Percentiles rank a stretch among this genome's conserved stretches.
Conservation (phyloP, 129 eudicot genomes). For the Tanacetum coccineum region DNA sequence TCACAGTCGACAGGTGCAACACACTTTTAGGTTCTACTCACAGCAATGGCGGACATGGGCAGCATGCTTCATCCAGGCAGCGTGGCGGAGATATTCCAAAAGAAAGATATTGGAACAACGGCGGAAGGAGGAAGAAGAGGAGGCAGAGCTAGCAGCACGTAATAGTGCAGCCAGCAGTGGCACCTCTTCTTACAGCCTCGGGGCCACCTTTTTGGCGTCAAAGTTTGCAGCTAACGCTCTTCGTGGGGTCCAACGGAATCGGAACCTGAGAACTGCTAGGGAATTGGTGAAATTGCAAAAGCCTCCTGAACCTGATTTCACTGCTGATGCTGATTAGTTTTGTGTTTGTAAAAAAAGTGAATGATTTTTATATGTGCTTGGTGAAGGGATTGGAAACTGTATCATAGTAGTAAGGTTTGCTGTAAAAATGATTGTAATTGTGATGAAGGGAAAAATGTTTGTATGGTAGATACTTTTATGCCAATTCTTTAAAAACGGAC, state of each 20-base stretch:
- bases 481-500: background rate
- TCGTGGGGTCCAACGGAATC: constrained; percentile 18
- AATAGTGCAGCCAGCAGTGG: constrained; percentile 13
- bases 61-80: constrained; percentile 91
- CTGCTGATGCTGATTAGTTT: constrained; percentile 18
- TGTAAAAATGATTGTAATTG: constrained; percentile 13
- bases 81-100: constrained; percentile 81
- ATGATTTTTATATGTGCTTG: background rate
- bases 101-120: constrained; percentile 64
- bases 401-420: constrained; percentile 8
- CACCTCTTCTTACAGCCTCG: constrained; percentile 53
- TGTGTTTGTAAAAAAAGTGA: background rate
- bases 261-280: constrained; percentile 16
- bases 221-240: constrained; percentile 15
- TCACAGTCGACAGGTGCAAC: constrained; percentile 93
- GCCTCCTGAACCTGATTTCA: constrained; percentile 17
- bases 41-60: constrained; percentile 99
- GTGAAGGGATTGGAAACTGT: constrained; percentile 1
- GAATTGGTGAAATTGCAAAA: constrained; percentile 17
- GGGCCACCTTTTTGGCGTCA: constrained; percentile 24
- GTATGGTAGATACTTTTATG: constrained; percentile 4
- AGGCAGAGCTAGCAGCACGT: constrained; percentile 35
- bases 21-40: constrained; percentile 87
- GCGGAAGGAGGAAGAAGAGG: constrained; percentile 69
- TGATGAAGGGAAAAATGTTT: constrained; percentile 8